phyloP scores from a whole-genome alignment of 345 rosid species.

The Lepidium didymum region DNA sequence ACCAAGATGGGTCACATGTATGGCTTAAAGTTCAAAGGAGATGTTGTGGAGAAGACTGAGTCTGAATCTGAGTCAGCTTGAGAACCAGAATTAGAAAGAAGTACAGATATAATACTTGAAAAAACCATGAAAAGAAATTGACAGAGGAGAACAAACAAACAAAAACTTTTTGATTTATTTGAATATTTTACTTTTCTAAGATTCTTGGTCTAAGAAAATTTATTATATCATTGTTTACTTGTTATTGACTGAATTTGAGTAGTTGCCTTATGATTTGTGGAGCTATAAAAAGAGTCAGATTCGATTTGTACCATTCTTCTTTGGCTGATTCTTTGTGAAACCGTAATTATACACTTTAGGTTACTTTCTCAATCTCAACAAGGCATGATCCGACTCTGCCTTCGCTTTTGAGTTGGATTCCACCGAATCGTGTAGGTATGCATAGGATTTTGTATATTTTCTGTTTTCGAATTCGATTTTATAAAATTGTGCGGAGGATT shows the following conservation, averaged over 20 bases:
- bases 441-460: no score
- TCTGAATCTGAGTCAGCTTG: slow-evolving; percentile 6
- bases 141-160: neutral
- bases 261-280: neutral
- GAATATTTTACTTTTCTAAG: neutral
- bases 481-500: no score
- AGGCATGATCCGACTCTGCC: neutral
- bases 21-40: slow-evolving; percentile 37
- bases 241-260: neutral
- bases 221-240: neutral
- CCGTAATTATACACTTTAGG: neutral
- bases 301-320: neutral
- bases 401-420: no score
- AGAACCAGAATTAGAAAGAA: neutral
- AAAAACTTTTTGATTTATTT: neutral
- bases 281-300: neutral
- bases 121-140: neutral
- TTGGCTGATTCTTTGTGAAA: neutral
- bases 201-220: neutral
- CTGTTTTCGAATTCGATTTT: no score
- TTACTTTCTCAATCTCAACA: neutral
- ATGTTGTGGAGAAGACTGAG: slow-evolving; percentile 22
- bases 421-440: no score
- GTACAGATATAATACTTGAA: neutral
- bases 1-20: slow-evolving; percentile 76